A percentile compares a stretch with the other conserved stretches of the same genome.
These are phyloP conservation scores for Penstemon davidsonii DNA, from an alignment of 257 asterid species.

Conservation along the genomic window DNA sequence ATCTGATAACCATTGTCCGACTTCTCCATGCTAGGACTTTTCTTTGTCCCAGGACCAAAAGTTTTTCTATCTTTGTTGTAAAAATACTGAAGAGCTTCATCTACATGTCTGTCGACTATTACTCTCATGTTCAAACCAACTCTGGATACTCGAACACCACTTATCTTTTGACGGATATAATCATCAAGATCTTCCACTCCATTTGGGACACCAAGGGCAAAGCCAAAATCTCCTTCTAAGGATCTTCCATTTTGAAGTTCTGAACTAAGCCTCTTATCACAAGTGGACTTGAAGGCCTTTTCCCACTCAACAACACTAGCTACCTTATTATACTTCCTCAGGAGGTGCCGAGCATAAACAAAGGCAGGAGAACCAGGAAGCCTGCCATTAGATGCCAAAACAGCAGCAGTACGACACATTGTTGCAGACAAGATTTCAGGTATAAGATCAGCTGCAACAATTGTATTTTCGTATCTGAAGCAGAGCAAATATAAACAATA, in stretches of 20 bases:
- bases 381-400: conserved; percentile 76
- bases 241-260: conserved; percentile 81
- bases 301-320: conserved; percentile 87
- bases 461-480: conserved; percentile 84
- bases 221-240: conserved; percentile 69
- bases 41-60: conserved; percentile 56
- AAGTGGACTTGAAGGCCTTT: conserved; percentile 67
- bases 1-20: conserved; percentile 70
- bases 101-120: conserved; percentile 74
- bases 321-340: conserved; percentile 67
- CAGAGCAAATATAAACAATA: conserved; percentile 16
- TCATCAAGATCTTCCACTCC: conserved; percentile 97
- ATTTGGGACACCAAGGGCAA: conserved; percentile 86
- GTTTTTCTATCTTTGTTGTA: conserved; percentile 75
- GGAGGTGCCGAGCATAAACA: conserved; percentile 67
- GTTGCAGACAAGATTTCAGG: conserved; percentile 79
- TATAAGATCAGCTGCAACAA: conserved; percentile 84
- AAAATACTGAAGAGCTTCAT: conserved; percentile 60
- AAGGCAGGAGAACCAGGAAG: conserved; percentile 71
- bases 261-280: conserved; percentile 78
- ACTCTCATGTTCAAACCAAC: conserved; percentile 89
- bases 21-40: conserved; percentile 59
- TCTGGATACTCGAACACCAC: conserved; percentile 72
- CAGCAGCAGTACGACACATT: conserved; percentile 69
- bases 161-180: conserved; percentile 89